Base-by-base conservation (phyloP, 352 stramenopile genomes). In the Globisporangium megalacanthum region DNA sequence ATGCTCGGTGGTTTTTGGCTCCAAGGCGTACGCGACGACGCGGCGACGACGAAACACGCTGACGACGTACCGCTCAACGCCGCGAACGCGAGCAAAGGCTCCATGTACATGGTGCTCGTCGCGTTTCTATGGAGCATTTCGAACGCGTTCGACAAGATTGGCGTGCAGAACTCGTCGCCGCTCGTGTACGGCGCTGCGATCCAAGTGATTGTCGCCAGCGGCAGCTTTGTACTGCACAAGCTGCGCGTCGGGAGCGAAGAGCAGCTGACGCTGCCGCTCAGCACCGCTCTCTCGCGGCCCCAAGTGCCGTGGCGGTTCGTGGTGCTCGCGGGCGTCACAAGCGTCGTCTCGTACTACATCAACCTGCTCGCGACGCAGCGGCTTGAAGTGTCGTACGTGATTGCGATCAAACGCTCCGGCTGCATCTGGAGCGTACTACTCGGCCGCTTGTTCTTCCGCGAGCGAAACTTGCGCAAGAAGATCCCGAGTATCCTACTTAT, bases 81-180 rank as follows among this genome's bases (percentile, higher is more conserved):
- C 39, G 55, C 73, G 6, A 80, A 86, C 51, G 77, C 74, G 14
- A 86, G 77, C 68, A 86, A 88, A 61, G 82, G 82, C 14, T 88
- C 82, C 29, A 77, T 86, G 68, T 90, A 92, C 64, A 92, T 88
- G 77, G 84, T 90, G 49, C 51, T 89, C 41, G 82, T 92, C 19
- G 82, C 82, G 14, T 92, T 92, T 49, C 58, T 92, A 3, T 92
- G 82, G 82, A 92, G 82, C 50, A 86, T 92, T 44, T 90, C 82
- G 13, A 92, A 88, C 50, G 79, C 77, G 25, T 92, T 92, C 36
- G 82, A 92, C 68, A 92, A 92, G 63, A 92, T 92, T 52, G 82
- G 82, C 35, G 82, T 92, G 37, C 74, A 90, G 54, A 89, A 92
- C 58, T 75, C 82, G n/a, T 77, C 82, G 7, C 79, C 82, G 29